Evolutionary conservation across 2,329 filamentous ascomycete genomes (phyloP).

Genomic region (Alternaria triticina): DNA sequence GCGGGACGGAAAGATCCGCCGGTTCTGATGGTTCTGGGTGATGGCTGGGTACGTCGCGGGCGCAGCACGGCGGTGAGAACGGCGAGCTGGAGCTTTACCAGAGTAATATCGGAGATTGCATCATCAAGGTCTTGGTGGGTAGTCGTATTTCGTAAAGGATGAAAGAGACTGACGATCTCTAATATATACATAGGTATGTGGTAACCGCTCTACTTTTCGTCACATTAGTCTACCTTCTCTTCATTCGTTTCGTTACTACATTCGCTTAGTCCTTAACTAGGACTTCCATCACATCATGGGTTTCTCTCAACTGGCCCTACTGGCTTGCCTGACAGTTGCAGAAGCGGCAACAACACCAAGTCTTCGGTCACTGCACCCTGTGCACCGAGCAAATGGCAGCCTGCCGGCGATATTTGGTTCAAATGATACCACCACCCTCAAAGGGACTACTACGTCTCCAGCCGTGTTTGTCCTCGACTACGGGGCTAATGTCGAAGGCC

Average conservation of each 20-base stretch:
- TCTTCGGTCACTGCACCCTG: not conserved
- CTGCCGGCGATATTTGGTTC: not conserved
- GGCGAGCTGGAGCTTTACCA: not conserved
- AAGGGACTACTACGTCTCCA: not conserved
- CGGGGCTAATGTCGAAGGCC: conserved; percentile 18
- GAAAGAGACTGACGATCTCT: not conserved
- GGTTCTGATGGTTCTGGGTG: not conserved
- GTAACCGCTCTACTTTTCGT: not conserved
- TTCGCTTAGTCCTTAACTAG: not conserved
- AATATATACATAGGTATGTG: not conserved
- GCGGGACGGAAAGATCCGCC: not conserved
- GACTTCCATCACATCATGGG: not conserved
- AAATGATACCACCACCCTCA: not conserved
- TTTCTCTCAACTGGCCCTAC: not conserved
- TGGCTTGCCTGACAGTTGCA: not conserved
- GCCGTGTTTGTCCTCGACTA: conserved; percentile 11
- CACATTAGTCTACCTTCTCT: not conserved
- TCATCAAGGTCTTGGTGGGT: not conserved
- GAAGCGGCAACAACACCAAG: not conserved
- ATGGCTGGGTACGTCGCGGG: not conserved
- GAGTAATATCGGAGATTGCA: not conserved
- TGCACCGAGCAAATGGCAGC: not conserved
- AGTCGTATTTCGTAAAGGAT: not conserved
- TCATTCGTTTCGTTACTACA: not conserved
- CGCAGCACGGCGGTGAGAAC: not conserved